Base-by-base conservation (phyloP, 371 early-diverging fungal species). In the Mucor plumbeus region DNA sequence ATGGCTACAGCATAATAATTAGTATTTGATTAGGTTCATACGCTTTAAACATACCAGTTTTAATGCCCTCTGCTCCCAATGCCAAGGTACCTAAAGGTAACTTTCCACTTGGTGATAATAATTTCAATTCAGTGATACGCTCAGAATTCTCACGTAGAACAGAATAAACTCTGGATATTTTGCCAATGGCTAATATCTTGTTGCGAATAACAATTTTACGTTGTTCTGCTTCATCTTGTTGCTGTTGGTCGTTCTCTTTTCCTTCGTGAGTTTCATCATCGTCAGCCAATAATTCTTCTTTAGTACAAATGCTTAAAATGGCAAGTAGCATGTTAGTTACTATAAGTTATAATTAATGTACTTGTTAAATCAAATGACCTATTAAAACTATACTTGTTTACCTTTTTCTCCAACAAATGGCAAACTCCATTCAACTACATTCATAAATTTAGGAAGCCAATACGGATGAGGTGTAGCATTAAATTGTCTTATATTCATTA, bases 381-480 rank as follows among this genome's bases (percentile, higher is more conserved):
- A 26, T 26, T 26, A 26, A 26, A 26, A 26, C 26, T 3, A 26
- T 26, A 26, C 26, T 26, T 26, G 26, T 26, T 26, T 86, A 94
- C 95, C 93, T 78, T 99, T 98, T 84, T 99, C 98, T 48, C 97
- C 95, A 19, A 99, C 96, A 86, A 99, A 99, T 0, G 99, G 99
- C 64, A 99, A 79, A 39, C 95, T 95, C 99, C 99, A 99, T 35
- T 95, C 95, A 69, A 99, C 97, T 6, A 95, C 97, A 79, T 99
- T 96, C 94, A 97, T 94, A 65, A 96, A 97, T 69, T 97, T 95
- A 33, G 97, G 97, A 39, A 98, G 76, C 92, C 95, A 95, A 81
- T 95, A 99, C 31, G 99, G 98, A 72, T 99, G 99, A 26, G 96
- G 95, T 9, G 92, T 88, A 43, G 86, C 85, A 72, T 78, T 86